phyloP scores from a whole-genome alignment of 1,284 basidiomycete genomes.

The Heterobasidion occidentale region DNA sequence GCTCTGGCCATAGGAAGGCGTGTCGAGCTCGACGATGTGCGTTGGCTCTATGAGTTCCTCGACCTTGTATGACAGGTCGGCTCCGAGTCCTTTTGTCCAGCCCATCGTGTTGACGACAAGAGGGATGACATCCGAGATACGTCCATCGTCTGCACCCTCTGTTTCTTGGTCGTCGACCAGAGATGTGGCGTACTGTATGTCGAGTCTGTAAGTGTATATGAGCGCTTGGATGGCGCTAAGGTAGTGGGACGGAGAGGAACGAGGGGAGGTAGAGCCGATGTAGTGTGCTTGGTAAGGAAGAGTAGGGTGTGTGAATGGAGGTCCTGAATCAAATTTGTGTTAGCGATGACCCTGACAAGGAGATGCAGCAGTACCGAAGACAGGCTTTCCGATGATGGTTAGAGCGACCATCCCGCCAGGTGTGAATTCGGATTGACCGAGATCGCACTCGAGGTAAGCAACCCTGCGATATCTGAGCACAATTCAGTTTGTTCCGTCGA shows the following conservation, averaged over 20 bases:
- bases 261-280: constrained; percentile 75
- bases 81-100: constrained; percentile 92
- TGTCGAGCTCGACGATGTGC: constrained; percentile 52
- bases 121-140: constrained; percentile 57
- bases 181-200: constrained; percentile 47
- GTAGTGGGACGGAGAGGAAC: constrained; percentile 76
- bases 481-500: not conserved
- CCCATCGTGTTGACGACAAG: constrained; percentile 95
- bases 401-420: constrained; percentile 82
- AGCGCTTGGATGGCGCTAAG: constrained; percentile 63
- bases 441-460: constrained; percentile 87
- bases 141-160: constrained; percentile 21
- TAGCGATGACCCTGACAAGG: not conserved
- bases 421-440: constrained; percentile 93
- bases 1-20: constrained; percentile 12
- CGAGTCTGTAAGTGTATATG: constrained; percentile 63
- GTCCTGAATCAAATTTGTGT: constrained; percentile 31
- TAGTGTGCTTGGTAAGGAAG: constrained; percentile 76
- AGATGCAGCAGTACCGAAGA: constrained; percentile 52
- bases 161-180: constrained; percentile 17
- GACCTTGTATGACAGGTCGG: constrained; percentile 68
- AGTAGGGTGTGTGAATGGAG: constrained; percentile 77
- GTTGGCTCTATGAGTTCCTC: constrained; percentile 62
- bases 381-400: constrained; percentile 57
- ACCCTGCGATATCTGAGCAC: constrained; percentile 56